A percentile compares a stretch with the other conserved stretches of the same genome.
Evolutionary conservation across 768 basidiomycete genomes (phyloP).

Genomic region (Dictyophora rubrovolvata): DNA sequence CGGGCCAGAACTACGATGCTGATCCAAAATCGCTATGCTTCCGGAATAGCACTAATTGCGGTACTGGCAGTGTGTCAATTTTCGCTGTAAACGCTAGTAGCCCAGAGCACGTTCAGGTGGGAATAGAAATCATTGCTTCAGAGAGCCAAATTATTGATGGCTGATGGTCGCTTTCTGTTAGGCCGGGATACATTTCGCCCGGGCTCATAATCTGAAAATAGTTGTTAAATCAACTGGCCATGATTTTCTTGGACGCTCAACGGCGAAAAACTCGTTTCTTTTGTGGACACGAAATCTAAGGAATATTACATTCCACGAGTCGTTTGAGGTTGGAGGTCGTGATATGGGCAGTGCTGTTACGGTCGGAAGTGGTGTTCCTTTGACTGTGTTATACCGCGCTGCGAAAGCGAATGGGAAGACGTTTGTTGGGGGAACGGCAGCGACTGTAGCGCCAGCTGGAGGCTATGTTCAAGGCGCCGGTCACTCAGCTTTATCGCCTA

Average conservation of each 20-base stretch:
- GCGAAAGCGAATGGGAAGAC: slow-evolving; percentile 28
- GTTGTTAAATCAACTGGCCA: slow-evolving; percentile 16
- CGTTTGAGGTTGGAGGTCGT: slow-evolving; percentile 25
- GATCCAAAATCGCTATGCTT: slow-evolving; percentile 1
- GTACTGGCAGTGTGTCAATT: slow-evolving; percentile 2
- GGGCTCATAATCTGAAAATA: slow-evolving; percentile 4
- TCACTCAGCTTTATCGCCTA: slow-evolving; percentile 30
- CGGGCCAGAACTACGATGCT: slow-evolving; percentile 1
- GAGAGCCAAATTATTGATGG: not conserved
- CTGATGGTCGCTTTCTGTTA: not conserved
- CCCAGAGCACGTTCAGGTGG: slow-evolving; percentile 1
- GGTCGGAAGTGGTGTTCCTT: slow-evolving; percentile 35
- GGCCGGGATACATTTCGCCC: slow-evolving; percentile 8
- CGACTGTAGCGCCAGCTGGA: slow-evolving; percentile 35
- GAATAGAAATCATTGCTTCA: not conserved
- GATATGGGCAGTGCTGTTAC: slow-evolving; percentile 16
- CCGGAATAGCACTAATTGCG: slow-evolving; percentile 6
- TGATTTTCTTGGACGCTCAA: slow-evolving; percentile 30
- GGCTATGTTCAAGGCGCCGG: slow-evolving; percentile 42
- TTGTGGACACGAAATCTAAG: slow-evolving; percentile 35
- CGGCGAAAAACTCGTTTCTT: slow-evolving; percentile 27
- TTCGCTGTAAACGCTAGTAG: not conserved
- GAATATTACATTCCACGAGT: slow-evolving; percentile 23
- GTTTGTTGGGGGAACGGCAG: slow-evolving; percentile 36
- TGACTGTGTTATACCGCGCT: slow-evolving; percentile 32